Percentiles rank a stretch among this genome's conserved stretches.
Conservation (phyloP, 2,329 filamentous ascomycete genomes). For the Neonectria faginata region DNA sequence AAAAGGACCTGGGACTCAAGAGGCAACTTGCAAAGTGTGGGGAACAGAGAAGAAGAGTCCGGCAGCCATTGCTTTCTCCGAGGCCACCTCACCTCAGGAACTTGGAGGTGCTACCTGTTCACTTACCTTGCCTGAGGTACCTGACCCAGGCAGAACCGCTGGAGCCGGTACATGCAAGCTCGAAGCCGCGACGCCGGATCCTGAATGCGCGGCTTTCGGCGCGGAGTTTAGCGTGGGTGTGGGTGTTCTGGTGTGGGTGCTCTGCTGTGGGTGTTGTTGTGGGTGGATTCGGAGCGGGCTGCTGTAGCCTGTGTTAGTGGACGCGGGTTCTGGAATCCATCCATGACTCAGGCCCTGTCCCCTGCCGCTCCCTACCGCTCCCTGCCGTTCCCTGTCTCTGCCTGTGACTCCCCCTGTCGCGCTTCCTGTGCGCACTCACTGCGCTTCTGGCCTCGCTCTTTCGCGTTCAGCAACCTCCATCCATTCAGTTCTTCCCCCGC, state of each 20-base stretch:
- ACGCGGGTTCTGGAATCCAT: slow-evolving; percentile 38
- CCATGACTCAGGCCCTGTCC: slow-evolving; percentile 41
- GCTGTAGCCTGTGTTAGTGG: slow-evolving; percentile 26
- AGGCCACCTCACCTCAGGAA: slow-evolving; percentile 7
- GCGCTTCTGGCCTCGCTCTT: slow-evolving; percentile 11
- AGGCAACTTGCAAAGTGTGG: slow-evolving; percentile 35
- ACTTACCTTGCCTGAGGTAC: neutral
- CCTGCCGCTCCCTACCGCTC: slow-evolving; percentile 24
- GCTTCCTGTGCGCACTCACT: slow-evolving; percentile 15
- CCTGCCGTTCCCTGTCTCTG: slow-evolving; percentile 8
- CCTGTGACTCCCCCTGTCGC: slow-evolving; percentile 16
- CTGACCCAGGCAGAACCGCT: slow-evolving; percentile 10
- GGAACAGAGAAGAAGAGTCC: slow-evolving; percentile 4
- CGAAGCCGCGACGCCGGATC: slow-evolving; percentile 5
- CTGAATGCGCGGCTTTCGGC: slow-evolving; percentile 26
- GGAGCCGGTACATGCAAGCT: slow-evolving; percentile 16
- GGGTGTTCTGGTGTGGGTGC: slow-evolving; percentile 25
- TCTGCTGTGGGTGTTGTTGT: slow-evolving; percentile 36
- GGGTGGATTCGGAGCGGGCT: slow-evolving; percentile 33
- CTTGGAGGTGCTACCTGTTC: neutral
- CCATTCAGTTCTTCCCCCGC: neutral
- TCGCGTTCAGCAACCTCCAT: slow-evolving; percentile 1
- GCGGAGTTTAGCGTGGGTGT: slow-evolving; percentile 27
- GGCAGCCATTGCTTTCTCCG: slow-evolving; percentile 12
- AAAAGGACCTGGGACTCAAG: slow-evolving; percentile 24